Conservation (phyloP, 2,329 filamentous ascomycete species). For the Xylariales sp. region DNA sequence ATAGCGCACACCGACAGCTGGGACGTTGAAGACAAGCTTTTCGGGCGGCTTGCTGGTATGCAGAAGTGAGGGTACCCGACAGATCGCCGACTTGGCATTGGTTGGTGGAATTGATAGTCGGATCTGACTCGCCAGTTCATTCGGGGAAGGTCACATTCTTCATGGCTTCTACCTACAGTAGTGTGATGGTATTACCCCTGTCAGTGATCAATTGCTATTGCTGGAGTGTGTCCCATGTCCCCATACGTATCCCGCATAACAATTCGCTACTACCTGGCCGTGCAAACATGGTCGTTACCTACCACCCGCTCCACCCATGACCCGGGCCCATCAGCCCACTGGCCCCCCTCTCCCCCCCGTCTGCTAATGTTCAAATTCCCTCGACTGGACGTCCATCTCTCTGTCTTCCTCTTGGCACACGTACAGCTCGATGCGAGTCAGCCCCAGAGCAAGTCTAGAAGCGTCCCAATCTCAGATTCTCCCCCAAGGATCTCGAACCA, state of each 20-base stretch:
- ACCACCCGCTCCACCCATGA: too few relatives aligned
- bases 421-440: constrained; percentile 5
- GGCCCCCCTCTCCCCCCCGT: too few relatives aligned
- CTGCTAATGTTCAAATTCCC: constrained; percentile 4
- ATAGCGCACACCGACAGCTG: too few relatives aligned
- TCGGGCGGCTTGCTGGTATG: neutral
- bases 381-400: constrained; percentile 2
- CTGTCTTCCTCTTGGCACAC: constrained; percentile 1
- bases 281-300: too few relatives aligned
- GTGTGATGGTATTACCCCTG: too few relatives aligned
- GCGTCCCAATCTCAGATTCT: neutral
- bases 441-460: neutral
- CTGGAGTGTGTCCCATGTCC: too few relatives aligned
- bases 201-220: too few relatives aligned
- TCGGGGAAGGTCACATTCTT: constrained; percentile 1
- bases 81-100: neutral
- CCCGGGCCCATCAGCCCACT: too few relatives aligned
- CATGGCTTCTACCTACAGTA: too few relatives aligned
- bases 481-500: neutral
- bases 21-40: constrained; percentile 8
- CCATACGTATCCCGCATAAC: too few relatives aligned
- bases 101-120: neutral
- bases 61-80: neutral
- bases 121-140: constrained; percentile 6
- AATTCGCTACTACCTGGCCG: too few relatives aligned